Evolutionary conservation across 495 filamentous ascomycete species (phyloP), one percentile per base, ranked within the genome.

Genomic region (Baudoinia panamericana): DNA sequence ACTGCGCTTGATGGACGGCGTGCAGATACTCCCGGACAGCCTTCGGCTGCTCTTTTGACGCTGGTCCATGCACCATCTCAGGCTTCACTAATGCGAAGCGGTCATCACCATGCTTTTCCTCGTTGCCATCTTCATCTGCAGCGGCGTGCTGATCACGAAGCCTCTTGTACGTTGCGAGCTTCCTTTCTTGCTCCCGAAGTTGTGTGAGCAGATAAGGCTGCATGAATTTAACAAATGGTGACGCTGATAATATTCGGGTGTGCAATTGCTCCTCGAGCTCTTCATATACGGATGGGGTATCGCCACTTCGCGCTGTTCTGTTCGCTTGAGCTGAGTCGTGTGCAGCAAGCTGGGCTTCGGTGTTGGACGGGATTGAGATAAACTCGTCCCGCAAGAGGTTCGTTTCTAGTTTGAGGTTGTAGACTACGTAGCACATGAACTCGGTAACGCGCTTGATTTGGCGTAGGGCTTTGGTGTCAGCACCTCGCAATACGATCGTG

Each of bases 341-440:
- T 16, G 47, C 23, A 24, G 19, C 30, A 16, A 43, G 39, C 31
- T 53, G 36, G 16, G 35, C 39, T 23, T 56, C 58, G 4, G 74
- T 62, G 4, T 74, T 66, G 2, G 78, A 73, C 10, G 92, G 87
- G 32, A 95, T 78, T 41, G 87, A 69, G 18, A 92, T 82, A 56
- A 84, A 93, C 50, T 94, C 87, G 61, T 99, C 92, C 36, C 87
- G 73, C 82, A 99, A 90, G 32, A 99, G 60, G 53, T 78, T 93
- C 1, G 92, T 94, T 60, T 99, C 92, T 6, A 99, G 71, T 56
- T 90, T 94, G 16, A 96, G 69, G 50, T 94, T 99, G 60, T 99
- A 95, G 12, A 95, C 85, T 18, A 99, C 92, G 54, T 95, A 99
- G 40, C 88, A 76, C 86, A 99, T 93, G 53, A 99, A 93, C 57